phyloP scores from a whole-genome alignment of 129 eudicot genomes.

The Flaveria linearis region DNA sequence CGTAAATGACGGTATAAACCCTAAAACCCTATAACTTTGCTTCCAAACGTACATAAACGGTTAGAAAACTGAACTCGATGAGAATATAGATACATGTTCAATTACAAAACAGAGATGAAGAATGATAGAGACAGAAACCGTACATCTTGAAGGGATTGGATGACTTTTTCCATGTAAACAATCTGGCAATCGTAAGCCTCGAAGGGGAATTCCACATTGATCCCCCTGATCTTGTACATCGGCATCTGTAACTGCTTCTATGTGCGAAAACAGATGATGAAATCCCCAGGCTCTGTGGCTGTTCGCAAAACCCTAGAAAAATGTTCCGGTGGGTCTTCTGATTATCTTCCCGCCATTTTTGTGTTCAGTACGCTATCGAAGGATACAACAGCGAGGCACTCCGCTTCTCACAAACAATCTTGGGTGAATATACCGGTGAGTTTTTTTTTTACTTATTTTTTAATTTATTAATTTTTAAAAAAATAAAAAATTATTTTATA shows the following conservation, averaged over 20 bases:
- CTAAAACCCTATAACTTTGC: background rate
- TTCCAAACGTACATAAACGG: background rate
- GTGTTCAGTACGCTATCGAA: slow-evolving; percentile 22
- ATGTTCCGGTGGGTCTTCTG: background rate
- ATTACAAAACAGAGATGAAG: too few relatives aligned
- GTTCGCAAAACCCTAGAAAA: slow-evolving; percentile 42
- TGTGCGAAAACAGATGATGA: slow-evolving; percentile 5
- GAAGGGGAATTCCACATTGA: slow-evolving; percentile 89
- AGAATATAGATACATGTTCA: too few relatives aligned
- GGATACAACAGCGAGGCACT: background rate
- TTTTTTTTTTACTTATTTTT: too few relatives aligned
- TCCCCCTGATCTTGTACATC: slow-evolving; percentile 80
- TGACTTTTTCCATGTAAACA: slow-evolving; percentile 93
- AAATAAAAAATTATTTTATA: too few relatives aligned
- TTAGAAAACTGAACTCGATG: too few relatives aligned
- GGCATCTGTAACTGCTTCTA: slow-evolving; percentile 55
- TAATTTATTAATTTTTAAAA: too few relatives aligned
- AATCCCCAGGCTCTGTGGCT: background rate
- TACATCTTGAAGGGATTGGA: too few relatives aligned
- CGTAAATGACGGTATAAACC: background rate
- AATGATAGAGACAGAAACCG: too few relatives aligned
- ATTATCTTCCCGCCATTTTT: slow-evolving; percentile 50
- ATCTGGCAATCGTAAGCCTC: slow-evolving; percentile 96
- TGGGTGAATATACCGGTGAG: too few relatives aligned
- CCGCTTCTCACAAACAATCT: too few relatives aligned